A percentile compares a stretch with the other conserved stretches of the same genome.
Evolutionary conservation across 2,329 filamentous ascomycete genomes (phyloP).

Genomic region (Trichoderma semiorbis): DNA sequence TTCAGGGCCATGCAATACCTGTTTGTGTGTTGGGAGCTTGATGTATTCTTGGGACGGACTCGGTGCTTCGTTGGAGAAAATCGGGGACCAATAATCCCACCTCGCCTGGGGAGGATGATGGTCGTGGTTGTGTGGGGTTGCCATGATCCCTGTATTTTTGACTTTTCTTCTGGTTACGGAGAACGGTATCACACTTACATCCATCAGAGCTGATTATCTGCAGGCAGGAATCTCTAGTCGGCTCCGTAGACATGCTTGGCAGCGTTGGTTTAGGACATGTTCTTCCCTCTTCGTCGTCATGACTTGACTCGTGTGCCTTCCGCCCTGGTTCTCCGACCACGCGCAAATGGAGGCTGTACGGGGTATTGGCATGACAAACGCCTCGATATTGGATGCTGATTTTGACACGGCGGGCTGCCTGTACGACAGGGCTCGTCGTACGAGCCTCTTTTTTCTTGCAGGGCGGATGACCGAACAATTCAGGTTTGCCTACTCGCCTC

Average conservation of each 20-base stretch:
- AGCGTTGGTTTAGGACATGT: neutral
- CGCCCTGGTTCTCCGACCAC: neutral
- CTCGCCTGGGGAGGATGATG: neutral
- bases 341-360: neutral
- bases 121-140: neutral
- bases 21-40: neutral
- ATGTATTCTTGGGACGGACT: neutral
- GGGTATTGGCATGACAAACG: neutral
- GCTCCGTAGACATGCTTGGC: neutral
- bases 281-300: neutral
- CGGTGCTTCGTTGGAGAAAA: neutral
- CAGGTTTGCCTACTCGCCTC: neutral
- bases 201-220: neutral
- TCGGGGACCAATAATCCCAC: neutral
- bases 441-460: neutral
- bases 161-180: neutral
- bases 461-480: neutral
- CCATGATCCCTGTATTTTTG: neutral
- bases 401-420: neutral
- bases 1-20: neutral
- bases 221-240: neutral
- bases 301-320: neutral
- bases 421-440: neutral
- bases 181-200: neutral
- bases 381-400: neutral